phyloP scores from a whole-genome alignment of 73 alveolate species.

The Vitrella brassicaformis region DNA sequence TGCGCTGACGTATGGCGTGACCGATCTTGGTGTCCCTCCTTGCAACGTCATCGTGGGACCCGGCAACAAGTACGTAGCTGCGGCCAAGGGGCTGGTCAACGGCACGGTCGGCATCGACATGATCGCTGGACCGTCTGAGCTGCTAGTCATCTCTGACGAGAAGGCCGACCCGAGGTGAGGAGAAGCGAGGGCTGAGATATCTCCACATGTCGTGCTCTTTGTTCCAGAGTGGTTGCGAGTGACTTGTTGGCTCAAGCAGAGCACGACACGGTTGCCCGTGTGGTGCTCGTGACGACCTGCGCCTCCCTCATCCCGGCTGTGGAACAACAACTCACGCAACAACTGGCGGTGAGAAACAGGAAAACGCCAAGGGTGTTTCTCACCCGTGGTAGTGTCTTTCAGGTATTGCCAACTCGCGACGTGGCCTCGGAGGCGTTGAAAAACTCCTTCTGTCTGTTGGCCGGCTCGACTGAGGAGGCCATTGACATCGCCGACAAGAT shows the following conservation, averaged over 20 bases:
- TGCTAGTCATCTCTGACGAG: background rate
- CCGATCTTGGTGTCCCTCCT: background rate
- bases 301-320: background rate
- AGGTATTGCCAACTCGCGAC: background rate
- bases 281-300: background rate
- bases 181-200: too few species aligned
- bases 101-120: background rate
- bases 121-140: background rate
- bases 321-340: background rate
- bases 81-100: background rate
- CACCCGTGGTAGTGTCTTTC: too few species aligned
- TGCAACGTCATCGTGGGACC: background rate
- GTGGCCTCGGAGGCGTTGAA: background rate
- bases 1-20: background rate
- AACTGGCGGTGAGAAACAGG: too few species aligned
- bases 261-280: background rate
- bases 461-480: background rate
- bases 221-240: background rate
- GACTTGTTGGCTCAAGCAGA: slow-evolving; percentile 2
- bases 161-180: background rate
- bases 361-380: too few species aligned
- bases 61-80: background rate
- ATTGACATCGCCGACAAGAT: background rate
- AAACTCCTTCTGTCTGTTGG: background rate
- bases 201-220: too few species aligned